Evolutionary conservation across 345 rosid species (phyloP), one percentile per base, ranked within the genome.

Genomic region (Pistacia integerrima): DNA sequence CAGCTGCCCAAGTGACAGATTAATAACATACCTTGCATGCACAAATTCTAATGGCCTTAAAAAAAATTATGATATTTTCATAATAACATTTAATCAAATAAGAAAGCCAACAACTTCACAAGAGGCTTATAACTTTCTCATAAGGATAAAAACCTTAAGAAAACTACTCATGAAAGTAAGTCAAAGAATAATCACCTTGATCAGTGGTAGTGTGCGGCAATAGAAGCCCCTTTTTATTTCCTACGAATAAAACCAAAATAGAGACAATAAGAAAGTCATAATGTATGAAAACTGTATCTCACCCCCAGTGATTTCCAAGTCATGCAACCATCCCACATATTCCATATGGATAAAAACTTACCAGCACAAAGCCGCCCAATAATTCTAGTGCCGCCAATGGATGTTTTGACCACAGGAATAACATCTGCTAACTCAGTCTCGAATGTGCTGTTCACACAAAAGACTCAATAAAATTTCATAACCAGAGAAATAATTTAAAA

Each of bases 151-250:
- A 38, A 56, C 30, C 38, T 28, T 17, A 3, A 16, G 17, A 72
- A 48, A 41, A 20, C 4, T 28, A n/a, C 30, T 9, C 5, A 55
- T 20, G 20, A 1, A 16, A 57, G 22, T 12, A 8, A 48, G 33
- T 73, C 17, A 18, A 55, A 70, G n/a, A 41, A 41, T 8, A 65
- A 63, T 85, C 74, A 96, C 99, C 99, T 90, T 96, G 99, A 81
- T 96, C 98, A 35, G 97, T 96, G 59, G 97, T 90, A 75, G 81
- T 96, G 75, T 93, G 99, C 1, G 98, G 99, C 78, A 96, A 85
- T 73, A 96, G 97, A 84, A 93, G 97, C 55, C 97, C 99, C 14
- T 93, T 92, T 76, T 93, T 96, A 84, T 96, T 96, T 67, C 99
- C 99, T 92, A 81, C 73, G 73, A 76, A 62, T 11, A 58, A 72